A percentile compares a stretch with the other conserved stretches of the same genome.
Conservation (phyloP, 345 rosid genomes). For the Hibiscus tridactylites region DNA sequence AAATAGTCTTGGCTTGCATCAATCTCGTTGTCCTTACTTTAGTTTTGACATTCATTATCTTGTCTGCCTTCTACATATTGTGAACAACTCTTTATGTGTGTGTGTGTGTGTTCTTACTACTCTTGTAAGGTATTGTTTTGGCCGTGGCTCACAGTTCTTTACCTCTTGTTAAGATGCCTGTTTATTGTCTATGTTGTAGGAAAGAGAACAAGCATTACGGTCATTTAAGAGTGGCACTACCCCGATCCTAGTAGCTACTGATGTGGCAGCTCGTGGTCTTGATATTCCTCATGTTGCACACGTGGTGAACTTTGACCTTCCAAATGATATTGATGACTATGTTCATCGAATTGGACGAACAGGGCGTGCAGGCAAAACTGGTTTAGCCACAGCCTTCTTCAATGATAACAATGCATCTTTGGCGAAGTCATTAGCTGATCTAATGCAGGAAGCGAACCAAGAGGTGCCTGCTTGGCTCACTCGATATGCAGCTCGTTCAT, state of each 20-base stretch:
- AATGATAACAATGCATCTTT: slow-evolving; percentile 65
- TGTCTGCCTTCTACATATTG: background rate
- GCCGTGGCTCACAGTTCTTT: background rate
- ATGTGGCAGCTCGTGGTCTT: slow-evolving; percentile 92
- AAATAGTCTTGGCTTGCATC: background rate
- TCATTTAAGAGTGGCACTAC: slow-evolving; percentile 85
- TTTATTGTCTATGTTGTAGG: slow-evolving; percentile 38
- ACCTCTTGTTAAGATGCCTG: background rate
- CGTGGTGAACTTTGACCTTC: slow-evolving; percentile 91
- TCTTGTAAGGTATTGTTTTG: background rate
- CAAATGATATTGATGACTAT: slow-evolving; percentile 92
- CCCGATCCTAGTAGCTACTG: slow-evolving; percentile 93
- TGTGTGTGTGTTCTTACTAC: background rate
- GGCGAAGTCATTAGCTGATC: slow-evolving; percentile 62
- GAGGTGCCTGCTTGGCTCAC: slow-evolving; percentile 89
- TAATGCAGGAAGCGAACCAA: slow-evolving; percentile 92
- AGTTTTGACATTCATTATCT: background rate
- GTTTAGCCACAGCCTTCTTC: slow-evolving; percentile 94
- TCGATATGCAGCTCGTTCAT: background rate
- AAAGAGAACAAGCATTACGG: slow-evolving; percentile 79
- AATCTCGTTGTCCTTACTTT: background rate
- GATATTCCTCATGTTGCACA: slow-evolving; percentile 95
- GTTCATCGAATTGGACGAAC: slow-evolving; percentile 96
- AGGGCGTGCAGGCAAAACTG: slow-evolving; percentile 90
- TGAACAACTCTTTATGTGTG: too few species aligned